These are phyloP conservation scores for Populus tomentosa DNA, from an alignment of 441 rosid genomes.

Conservation along the genomic window DNA sequence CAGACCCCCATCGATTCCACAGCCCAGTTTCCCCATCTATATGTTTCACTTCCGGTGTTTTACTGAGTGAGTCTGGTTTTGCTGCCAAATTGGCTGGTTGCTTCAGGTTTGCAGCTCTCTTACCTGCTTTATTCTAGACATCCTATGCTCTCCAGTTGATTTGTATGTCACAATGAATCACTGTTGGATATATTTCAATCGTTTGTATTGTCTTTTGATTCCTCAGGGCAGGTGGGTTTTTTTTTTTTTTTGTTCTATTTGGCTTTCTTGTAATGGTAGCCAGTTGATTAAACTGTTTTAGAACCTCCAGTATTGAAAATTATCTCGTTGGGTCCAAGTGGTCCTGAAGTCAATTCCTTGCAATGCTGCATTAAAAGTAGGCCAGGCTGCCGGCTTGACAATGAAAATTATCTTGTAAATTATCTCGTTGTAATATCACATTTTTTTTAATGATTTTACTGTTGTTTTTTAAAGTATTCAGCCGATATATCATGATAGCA, in stretches of 20 bases:
- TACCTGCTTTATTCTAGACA: not conserved
- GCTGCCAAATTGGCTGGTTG: not conserved
- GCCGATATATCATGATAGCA: too few species aligned
- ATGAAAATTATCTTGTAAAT: too few species aligned
- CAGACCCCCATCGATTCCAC: conserved; percentile 55
- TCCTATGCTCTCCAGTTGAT: not conserved
- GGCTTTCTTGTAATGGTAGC: not conserved
- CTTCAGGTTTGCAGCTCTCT: conserved; percentile 26
- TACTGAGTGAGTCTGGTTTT: not conserved
- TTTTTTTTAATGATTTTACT: too few species aligned
- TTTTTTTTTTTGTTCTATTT: not conserved
- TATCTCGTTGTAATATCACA: too few species aligned
- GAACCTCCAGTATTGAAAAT: not conserved
- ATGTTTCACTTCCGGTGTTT: not conserved
- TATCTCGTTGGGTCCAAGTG: not conserved
- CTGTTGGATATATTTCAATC: not conserved
- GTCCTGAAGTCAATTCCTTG: not conserved
- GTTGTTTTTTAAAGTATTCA: too few species aligned
- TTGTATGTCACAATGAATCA: not conserved
- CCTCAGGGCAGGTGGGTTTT: conserved; percentile 39
- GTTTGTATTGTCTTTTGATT: conserved; percentile 34
- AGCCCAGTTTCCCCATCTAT: conserved; percentile 46
- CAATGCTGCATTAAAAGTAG: not conserved
- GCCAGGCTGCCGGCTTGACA: not conserved
- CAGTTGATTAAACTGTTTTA: not conserved